A percentile compares a stretch with the other conserved stretches of the same genome.
These are phyloP conservation scores for Poa annua DNA, from an alignment of 176 grass and related monocot species.

Conservation along the genomic window DNA sequence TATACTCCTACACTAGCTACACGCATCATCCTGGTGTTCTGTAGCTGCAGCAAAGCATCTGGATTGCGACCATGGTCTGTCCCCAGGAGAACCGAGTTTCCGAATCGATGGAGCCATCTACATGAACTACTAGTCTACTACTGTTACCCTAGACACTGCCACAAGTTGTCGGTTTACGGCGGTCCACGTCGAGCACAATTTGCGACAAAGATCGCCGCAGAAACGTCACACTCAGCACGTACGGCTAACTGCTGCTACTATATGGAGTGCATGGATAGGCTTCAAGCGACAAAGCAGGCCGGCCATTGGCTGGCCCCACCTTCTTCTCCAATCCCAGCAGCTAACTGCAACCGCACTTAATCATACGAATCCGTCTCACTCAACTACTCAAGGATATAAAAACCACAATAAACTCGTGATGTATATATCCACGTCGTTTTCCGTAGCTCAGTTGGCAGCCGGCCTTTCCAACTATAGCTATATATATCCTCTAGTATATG, in stretches of 20 bases:
- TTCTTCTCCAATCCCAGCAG: neutral
- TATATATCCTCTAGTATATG: neutral
- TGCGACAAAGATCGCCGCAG: neutral
- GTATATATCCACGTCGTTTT: neutral
- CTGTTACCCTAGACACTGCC: no score
- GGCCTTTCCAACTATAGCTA: neutral
- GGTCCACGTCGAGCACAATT: no score
- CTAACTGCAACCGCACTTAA: no score
- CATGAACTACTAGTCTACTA: no score
- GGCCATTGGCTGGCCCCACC: neutral
- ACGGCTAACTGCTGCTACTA: neutral
- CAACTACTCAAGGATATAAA: neutral
- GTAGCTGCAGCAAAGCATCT: no score
- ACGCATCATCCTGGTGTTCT: no score
- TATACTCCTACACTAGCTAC: no score
- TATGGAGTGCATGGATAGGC: no score
- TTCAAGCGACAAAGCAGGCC: neutral
- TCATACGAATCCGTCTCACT: neutral
- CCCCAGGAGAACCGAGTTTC: no score
- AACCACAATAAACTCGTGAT: neutral
- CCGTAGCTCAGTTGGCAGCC: neutral
- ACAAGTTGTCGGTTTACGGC: no score
- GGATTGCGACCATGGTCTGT: no score
- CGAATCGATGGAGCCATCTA: no score
- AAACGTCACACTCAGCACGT: neutral